phyloP scores from a whole-genome alignment of 305 asterid species.

The Striga hermonthica region DNA sequence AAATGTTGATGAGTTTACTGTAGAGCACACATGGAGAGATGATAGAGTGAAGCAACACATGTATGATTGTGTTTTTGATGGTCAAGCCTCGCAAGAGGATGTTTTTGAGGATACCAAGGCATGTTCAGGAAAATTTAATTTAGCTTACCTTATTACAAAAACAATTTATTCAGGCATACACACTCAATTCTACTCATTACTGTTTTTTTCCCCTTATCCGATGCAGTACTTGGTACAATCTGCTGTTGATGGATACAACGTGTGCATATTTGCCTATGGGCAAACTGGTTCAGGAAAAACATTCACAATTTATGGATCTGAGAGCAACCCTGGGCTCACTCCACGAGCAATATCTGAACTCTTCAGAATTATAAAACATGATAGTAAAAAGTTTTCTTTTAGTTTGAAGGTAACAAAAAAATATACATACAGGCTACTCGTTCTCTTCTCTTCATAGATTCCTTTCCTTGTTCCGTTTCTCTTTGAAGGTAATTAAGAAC shows the following conservation, averaged over 20 bases:
- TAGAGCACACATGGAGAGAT: conserved; percentile 89
- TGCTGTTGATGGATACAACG: conserved; percentile 92
- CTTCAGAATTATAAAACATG: conserved; percentile 72
- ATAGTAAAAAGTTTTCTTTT: conserved; percentile 63
- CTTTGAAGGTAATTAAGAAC: background rate
- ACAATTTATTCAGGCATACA: conserved; percentile 13
- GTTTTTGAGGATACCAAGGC: conserved; percentile 97
- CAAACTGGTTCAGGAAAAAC: conserved; percentile 99
- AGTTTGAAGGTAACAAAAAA: conserved; percentile 61
- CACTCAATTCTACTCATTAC: too few species aligned
- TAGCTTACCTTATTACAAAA: background rate
- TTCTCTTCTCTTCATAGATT: too few species aligned
- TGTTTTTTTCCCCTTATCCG: background rate
- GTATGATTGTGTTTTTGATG: conserved; percentile 88
- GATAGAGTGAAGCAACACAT: conserved; percentile 77
- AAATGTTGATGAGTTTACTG: conserved; percentile 80
- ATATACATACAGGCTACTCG: too few species aligned
- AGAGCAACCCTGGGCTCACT: conserved; percentile 78
- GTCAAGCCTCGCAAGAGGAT: conserved; percentile 70
- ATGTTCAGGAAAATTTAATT: conserved; percentile 31
- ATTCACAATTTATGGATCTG: conserved; percentile 87
- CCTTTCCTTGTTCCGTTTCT: too few species aligned
- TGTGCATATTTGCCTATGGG: conserved; percentile 94
- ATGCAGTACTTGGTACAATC: conserved; percentile 92
- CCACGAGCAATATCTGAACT: conserved; percentile 86